Evolutionary conservation across 345 rosid species (phyloP), one percentile per base, ranked within the genome.

Genomic region (Euphorbia lathyris): DNA sequence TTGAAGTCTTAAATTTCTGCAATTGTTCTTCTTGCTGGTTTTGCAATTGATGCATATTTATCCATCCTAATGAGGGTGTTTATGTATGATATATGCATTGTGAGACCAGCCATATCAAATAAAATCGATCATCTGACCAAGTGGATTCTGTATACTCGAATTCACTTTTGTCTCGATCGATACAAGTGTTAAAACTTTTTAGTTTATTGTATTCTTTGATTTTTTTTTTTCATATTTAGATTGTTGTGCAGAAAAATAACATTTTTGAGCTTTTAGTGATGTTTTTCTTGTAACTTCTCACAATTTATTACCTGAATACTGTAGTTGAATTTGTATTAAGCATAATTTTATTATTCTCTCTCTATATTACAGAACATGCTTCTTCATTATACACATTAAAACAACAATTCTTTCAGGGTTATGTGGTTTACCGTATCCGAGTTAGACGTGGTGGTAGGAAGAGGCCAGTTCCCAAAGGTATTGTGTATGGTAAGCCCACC

Each of bases 401-500:
- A 55, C 25, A 23, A 63, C 29, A 22, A 19, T 7, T 68, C 4
- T 26, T 74, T 47, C 62, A 94, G 97, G 97, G 98, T 17, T 90
- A 84, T 73, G 97, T 95, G 7, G 73, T 92, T 71, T 95, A 95
- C 76, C 90, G 93, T 63, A 84, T 88, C 7, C 91, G 96, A 45
- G 96, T 90, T 34, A 88, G 91, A 68, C 91, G 99, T 57, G 99
- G 99, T 67, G 99, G 99, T 20, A 80, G 99, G 53, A 95, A 92
- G 96, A 92, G 99, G 83, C 99, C 97, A 56, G 99, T 95, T 71
- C 86, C 97, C 67, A 94, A 91, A 87, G 98, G 93, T 77, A 88
- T 90, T 76, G 96, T 90, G 57, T 90, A 87, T 78, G 91, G 96
- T 60, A 90, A 90, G 69, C 91, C 96, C n/a, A 88, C 91, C 51